Base-by-base conservation (phyloP, 108 stramenopile genomes). In the Conticribra weissflogii region DNA sequence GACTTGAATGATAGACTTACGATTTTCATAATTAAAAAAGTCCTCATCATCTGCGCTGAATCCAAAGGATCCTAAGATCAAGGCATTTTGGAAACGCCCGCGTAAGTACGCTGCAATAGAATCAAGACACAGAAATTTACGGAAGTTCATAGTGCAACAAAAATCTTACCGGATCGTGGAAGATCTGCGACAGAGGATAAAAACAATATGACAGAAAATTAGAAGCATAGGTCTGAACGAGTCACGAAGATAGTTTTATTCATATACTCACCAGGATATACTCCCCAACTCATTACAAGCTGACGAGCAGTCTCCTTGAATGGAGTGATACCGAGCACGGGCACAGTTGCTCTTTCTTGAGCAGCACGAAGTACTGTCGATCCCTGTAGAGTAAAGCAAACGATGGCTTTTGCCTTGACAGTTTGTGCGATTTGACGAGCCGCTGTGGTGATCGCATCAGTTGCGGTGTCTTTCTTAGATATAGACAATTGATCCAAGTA, bases 281-380 rank as follows among this genome's bases (percentile, higher is more conserved):
- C 88, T 57, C 93, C 93, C 93, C 93, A 94, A 21, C 67, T 71
- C 66, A 94, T 72, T 25, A 86, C 83, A 28, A 94, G 64, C 45
- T 84, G 82, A 47, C 94, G 78, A 22, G 92, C 88, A 22, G 88
- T 89, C 48, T 83, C 82, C 60, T 85, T 85, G 25, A 85, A 78
- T 23, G 90, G 87, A 22, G 90, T 88, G 62, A 93, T 79, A 30
- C 87, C 94, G 50, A 95, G 53, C 31, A 95, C 85, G 30, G 94
- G 94, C 50, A 87, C 86, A 59, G 58, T 76, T 3, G 94, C 91
- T 55, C 94, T 71, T 21, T 83, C 82, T 71, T 87, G 86, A 18
- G 90, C 83, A 12, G 91, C 88, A 56, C 82, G 75, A 34, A 76
- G 78, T 4, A 87, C 92, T 5, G 94, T 95, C 9, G 84, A 76